phyloP scores from a whole-genome alignment of 495 filamentous ascomycete genomes.

The Tetracladium setigerum region DNA sequence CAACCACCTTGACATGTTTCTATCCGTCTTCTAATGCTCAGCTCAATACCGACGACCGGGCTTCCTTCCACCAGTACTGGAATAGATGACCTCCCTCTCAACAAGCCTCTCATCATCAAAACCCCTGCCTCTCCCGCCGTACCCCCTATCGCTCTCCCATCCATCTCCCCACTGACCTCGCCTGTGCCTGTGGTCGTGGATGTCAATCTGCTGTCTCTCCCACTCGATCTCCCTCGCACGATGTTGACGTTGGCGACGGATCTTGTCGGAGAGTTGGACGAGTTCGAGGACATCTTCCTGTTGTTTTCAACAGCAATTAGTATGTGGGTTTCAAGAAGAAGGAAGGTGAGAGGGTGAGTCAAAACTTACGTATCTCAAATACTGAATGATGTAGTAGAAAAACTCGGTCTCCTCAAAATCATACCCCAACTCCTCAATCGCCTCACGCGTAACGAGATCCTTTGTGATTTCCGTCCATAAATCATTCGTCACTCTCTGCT shows the following conservation, averaged over 20 bases:
- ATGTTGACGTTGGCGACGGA: slow-evolving; percentile 66
- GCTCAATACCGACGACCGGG: not conserved
- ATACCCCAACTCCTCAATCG: slow-evolving; percentile 77
- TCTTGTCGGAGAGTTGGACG: slow-evolving; percentile 72
- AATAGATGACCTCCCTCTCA: slow-evolving; percentile 49
- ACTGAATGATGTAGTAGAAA: slow-evolving; percentile 91
- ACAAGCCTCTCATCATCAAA: slow-evolving; percentile 50
- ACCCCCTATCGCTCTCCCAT: slow-evolving; percentile 18
- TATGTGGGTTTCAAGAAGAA: slow-evolving; percentile 1
- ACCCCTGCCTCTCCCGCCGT: slow-evolving; percentile 20
- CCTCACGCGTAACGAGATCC: slow-evolving; percentile 80
- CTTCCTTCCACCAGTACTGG: slow-evolving; percentile 20
- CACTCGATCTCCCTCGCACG: slow-evolving; percentile 76
- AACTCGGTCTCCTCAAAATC: slow-evolving; percentile 85
- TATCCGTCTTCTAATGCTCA: no score
- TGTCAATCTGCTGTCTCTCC: slow-evolving; percentile 53
- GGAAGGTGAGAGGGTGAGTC: not conserved
- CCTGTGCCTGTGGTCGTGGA: not conserved
- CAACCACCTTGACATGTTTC: no score
- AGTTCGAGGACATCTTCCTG: slow-evolving; percentile 85
- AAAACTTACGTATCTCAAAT: slow-evolving; percentile 72
- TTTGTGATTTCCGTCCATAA: slow-evolving; percentile 98
- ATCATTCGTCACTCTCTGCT: slow-evolving; percentile 37
- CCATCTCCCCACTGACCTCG: slow-evolving; percentile 13
- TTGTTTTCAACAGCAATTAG: slow-evolving; percentile 19